Evolutionary conservation across 2,329 filamentous ascomycete species (phyloP).

Genomic region (Leptographium radiaticola): DNA sequence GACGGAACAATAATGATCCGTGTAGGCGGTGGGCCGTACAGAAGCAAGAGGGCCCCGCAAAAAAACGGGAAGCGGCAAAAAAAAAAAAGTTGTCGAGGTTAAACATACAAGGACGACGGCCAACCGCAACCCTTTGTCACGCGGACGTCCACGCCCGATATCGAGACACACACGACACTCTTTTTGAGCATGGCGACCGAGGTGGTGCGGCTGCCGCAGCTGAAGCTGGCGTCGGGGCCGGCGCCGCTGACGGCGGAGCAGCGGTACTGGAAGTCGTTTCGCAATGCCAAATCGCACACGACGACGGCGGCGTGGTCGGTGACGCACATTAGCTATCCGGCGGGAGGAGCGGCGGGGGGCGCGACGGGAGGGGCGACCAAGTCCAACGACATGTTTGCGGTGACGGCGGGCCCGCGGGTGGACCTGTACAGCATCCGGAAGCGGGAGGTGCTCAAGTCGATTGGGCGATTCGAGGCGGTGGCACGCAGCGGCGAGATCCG

Average conservation of each 20-base stretch:
- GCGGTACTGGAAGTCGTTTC: slow-evolving; percentile 92
- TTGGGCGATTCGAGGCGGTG: slow-evolving; percentile 84
- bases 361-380: slow-evolving; percentile 28
- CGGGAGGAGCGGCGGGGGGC: slow-evolving; percentile 28
- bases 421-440: slow-evolving; percentile 91
- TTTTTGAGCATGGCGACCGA: slow-evolving; percentile 60
- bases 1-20: background rate
- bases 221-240: slow-evolving; percentile 74
- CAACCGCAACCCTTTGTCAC: too few relatives aligned
- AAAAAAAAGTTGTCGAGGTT: background rate
- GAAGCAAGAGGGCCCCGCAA: background rate
- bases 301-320: slow-evolving; percentile 83
- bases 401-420: slow-evolving; percentile 86
- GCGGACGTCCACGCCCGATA: too few relatives aligned
- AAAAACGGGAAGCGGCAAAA: background rate
- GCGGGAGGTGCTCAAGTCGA: slow-evolving; percentile 83
- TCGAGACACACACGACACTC: background rate
- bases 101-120: background rate
- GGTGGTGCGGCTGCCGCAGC: slow-evolving; percentile 64
- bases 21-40: background rate
- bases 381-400: slow-evolving; percentile 66
- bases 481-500: slow-evolving; percentile 83
- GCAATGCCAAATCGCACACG: slow-evolving; percentile 77
- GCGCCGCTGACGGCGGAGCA: slow-evolving; percentile 82
- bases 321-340: slow-evolving; percentile 72